These are phyloP conservation scores for Serendipita sp. DNA, from an alignment of 768 basidiomycete species.

Conservation along the genomic window DNA sequence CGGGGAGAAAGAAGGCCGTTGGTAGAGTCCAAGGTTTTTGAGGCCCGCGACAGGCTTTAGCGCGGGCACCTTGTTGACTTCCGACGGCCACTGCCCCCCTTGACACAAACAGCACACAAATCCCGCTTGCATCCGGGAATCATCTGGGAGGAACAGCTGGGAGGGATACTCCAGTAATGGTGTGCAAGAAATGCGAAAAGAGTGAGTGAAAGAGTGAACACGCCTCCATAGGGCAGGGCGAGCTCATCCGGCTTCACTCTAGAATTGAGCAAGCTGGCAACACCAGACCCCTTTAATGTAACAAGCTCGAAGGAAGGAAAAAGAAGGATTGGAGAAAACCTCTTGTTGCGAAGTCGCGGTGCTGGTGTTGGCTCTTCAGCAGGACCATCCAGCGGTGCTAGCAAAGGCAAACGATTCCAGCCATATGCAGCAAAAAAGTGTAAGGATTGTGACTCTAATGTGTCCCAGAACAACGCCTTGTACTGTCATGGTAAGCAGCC, in stretches of 20 bases:
- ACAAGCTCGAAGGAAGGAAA: constrained; percentile 20
- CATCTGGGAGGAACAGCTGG: background rate
- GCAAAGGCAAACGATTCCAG: constrained; percentile 10
- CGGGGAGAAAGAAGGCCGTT: background rate
- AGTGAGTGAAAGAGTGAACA: background rate
- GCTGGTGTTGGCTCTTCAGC: background rate
- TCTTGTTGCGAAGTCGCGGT: background rate
- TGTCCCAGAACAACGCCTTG: constrained; percentile 15
- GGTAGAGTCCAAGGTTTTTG: background rate
- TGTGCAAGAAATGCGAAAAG: constrained; percentile 5
- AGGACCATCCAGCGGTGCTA: background rate
- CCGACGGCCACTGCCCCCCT: background rate
- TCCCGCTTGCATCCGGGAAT: too few relatives aligned
- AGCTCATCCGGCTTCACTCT: background rate
- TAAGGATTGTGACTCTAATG: constrained; percentile 15
- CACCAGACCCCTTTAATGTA: constrained; percentile 72
- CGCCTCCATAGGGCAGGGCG: background rate
- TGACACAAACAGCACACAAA: background rate
- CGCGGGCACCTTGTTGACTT: background rate
- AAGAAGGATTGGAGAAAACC: constrained; percentile 9
- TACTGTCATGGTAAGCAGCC: constrained; percentile 16
- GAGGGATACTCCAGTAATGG: background rate
- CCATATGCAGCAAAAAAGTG: constrained; percentile 15
- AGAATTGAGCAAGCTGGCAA: constrained; percentile 86
- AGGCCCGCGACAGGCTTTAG: background rate